Percentiles rank a stretch among this genome's conserved stretches.
Evolutionary conservation across 2,329 filamentous ascomycete genomes (phyloP).

Genomic region (Chrysoporthe cubensis): DNA sequence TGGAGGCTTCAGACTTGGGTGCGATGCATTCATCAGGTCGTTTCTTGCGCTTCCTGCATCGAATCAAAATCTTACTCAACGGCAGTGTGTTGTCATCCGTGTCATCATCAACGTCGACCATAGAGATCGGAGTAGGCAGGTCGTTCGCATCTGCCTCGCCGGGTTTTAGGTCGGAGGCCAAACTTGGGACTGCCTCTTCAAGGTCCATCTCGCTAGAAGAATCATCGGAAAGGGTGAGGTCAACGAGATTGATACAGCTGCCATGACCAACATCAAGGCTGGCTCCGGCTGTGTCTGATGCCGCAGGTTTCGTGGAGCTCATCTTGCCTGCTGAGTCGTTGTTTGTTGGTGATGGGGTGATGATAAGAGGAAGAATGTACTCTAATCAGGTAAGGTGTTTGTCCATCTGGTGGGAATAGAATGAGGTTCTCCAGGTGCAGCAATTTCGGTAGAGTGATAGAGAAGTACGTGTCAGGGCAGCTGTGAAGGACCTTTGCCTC

Average conservation of each 20-base stretch:
- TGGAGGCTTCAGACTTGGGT: background rate
- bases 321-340: background rate
- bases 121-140: background rate
- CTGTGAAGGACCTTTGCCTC: background rate
- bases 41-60: slow-evolving; percentile 11
- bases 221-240: background rate
- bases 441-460: background rate
- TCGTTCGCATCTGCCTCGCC: background rate
- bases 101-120: background rate
- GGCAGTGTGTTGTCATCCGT: slow-evolving; percentile 10
- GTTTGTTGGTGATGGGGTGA: background rate
- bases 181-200: slow-evolving; percentile 6
- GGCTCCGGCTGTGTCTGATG: background rate
- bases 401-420: background rate
- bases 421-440: background rate
- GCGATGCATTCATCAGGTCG: background rate
- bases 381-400: background rate
- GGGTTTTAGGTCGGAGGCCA: background rate
- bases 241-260: background rate
- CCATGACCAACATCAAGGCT: background rate
- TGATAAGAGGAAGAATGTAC: background rate
- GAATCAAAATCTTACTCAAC: slow-evolving; percentile 7
- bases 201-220: background rate
- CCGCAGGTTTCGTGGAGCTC: background rate
- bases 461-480: background rate